phyloP scores from a whole-genome alignment of 2,329 filamentous ascomycete genomes.

The Clonostachys chloroleuca region DNA sequence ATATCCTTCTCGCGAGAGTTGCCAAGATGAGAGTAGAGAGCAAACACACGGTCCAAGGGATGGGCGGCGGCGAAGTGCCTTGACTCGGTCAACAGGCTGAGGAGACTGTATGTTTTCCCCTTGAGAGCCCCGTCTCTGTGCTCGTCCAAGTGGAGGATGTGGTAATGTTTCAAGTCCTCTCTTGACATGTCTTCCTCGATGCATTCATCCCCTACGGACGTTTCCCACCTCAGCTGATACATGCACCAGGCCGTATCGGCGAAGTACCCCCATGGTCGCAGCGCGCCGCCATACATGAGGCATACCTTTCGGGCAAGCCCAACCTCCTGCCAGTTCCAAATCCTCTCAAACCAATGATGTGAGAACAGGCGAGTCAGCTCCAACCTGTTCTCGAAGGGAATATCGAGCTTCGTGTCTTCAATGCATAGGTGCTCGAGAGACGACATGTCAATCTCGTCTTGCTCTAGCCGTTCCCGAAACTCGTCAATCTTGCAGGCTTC shows the following conservation, averaged over 20 bases:
- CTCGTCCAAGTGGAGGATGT: constrained; percentile 3
- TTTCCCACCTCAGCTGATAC: constrained; percentile 6
- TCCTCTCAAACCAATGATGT: constrained; percentile 6
- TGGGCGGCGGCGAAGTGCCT: constrained; percentile 4
- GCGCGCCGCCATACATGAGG: constrained; percentile 4
- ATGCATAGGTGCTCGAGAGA: constrained; percentile 3
- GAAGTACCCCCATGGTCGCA: constrained; percentile 3
- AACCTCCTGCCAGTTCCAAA: constrained; percentile 6
- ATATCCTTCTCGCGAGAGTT: constrained; percentile 5
- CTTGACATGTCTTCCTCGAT: constrained; percentile 1
- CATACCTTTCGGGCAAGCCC: constrained; percentile 1
- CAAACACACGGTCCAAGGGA: constrained; percentile 5
- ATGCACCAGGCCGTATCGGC: constrained; percentile 5
- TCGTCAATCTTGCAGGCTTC: constrained; percentile 5
- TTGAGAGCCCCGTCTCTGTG: constrained; percentile 2
- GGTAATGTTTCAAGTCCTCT: constrained; percentile 4
- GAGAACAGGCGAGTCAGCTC: constrained; percentile 5
- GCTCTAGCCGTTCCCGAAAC: constrained; percentile 4
- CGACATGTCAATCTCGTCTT: constrained; percentile 4
- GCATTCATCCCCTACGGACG: constrained; percentile 1
- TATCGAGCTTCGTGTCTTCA: constrained; percentile 2
- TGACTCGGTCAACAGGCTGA: constrained; percentile 4
- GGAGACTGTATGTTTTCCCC: constrained; percentile 2
- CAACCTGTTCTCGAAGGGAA: constrained; percentile 3
- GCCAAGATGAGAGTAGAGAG: constrained; percentile 5